phyloP scores from a whole-genome alignment of 129 eudicot genomes.

The Artemisia argyi region DNA sequence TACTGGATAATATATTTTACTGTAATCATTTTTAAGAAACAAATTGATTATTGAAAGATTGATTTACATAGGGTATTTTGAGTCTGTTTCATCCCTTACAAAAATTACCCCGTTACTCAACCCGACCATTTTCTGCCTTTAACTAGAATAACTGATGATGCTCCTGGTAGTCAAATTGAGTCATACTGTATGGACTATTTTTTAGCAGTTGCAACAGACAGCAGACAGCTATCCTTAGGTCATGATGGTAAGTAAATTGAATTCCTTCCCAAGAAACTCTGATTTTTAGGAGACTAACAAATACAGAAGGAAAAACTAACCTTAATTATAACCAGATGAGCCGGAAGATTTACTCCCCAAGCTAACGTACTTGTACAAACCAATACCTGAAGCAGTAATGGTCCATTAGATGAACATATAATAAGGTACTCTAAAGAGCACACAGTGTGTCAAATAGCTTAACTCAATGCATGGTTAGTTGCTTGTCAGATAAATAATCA shows the following conservation, averaged over 20 bases:
- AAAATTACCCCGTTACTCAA: no score
- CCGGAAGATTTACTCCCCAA: constrained; percentile 99
- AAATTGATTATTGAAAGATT: no score
- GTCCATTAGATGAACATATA: constrained; percentile 8
- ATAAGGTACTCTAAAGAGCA: neutral
- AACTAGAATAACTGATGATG: neutral
- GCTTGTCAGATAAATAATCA: neutral
- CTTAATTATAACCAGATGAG: constrained; percentile 94
- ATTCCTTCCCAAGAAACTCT: neutral
- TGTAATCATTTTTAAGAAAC: no score
- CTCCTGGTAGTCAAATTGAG: neutral
- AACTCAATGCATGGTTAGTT: neutral
- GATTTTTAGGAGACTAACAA: neutral
- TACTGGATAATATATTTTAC: no score
- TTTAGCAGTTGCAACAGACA: neutral
- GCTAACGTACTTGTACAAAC: constrained; percentile 99
- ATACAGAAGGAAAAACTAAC: constrained; percentile 42
- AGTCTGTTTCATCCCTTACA: no score
- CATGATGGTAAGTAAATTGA: neutral
- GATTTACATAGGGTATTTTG: no score
- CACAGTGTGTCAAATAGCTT: neutral
- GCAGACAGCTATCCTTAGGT: neutral
- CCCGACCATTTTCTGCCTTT: no score
- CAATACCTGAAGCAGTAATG: constrained; percentile 58
- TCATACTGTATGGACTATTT: constrained; percentile 6